These are phyloP conservation scores for Nemophila menziesii DNA, from an alignment of 257 asterid species.

Conservation along the genomic window DNA sequence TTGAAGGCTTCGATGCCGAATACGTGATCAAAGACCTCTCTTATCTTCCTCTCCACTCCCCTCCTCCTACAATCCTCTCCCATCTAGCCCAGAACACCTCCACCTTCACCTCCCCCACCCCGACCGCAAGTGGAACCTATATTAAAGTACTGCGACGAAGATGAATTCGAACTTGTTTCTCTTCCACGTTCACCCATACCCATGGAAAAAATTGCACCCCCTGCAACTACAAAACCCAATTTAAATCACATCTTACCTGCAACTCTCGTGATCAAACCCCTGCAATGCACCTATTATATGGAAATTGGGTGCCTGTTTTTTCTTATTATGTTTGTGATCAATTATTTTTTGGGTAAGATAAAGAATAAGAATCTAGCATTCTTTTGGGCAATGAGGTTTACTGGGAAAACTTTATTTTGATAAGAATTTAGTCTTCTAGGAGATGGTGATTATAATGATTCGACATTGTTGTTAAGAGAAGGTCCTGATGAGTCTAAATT, in stretches of 20 bases:
- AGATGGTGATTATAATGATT: constrained; percentile 34
- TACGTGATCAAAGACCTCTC: constrained; percentile 53
- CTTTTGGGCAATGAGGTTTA: constrained; percentile 75
- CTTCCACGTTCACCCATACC: neutral
- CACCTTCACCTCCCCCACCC: constrained; percentile 35
- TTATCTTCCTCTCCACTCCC: constrained; percentile 21
- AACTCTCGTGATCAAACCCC: neutral
- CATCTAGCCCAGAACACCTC: constrained; percentile 28
- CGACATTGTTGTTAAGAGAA: constrained; percentile 72
- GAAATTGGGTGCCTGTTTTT: constrained; percentile 68
- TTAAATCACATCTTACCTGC: constrained; percentile 1
- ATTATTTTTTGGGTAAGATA: constrained; percentile 36
- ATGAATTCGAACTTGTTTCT: constrained; percentile 84
- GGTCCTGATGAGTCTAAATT: constrained; percentile 68
- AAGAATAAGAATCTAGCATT: constrained; percentile 46
- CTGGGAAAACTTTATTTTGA: constrained; percentile 61
- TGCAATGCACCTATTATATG: constrained; percentile 17
- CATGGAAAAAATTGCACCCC: neutral
- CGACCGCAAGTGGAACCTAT: constrained; percentile 42
- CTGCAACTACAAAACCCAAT: constrained; percentile 17
- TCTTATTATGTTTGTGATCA: constrained; percentile 43
- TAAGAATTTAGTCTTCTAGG: constrained; percentile 71
- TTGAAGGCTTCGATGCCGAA: constrained; percentile 93
- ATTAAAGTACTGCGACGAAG: constrained; percentile 78
- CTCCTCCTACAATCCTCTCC: constrained; percentile 49